Base-by-base conservation (phyloP, 805 yeast species). In the Candida pini region DNA sequence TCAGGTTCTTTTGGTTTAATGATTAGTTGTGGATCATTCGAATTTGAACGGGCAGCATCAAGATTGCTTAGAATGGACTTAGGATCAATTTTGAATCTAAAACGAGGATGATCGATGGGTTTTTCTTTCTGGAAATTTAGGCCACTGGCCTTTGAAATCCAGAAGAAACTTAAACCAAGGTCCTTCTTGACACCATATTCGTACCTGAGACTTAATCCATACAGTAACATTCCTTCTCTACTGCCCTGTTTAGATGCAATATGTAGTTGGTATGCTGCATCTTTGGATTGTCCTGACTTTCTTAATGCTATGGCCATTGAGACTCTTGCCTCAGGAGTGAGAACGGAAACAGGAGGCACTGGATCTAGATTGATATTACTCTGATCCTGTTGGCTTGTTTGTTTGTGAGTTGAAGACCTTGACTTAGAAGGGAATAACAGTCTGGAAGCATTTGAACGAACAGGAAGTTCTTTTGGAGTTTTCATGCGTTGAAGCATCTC, bases 141-240 rank as follows among this genome's bases (percentile, higher is more conserved):
- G 4, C 60, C 61, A 3, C 68, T 71, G 0, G 79, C 81, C 39
- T 64, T 66, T 41, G 72, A 67, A 4, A 84, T 62, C 83, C 86
- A 81, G 35, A 63, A 56, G 30, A 78, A 63, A 3, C 87, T 72
- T 32, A 68, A 71, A 14, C 57, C 47, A 26, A 71, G 69, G 48
- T 79, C 79, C 35, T 65, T 68, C 14, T 72, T 64, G 9, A 79
- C 75, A 0, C 92, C 92, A 53, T 76, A 78, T 0, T 90, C 92
- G 37, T 70, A 62, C 32, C 81, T 61, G 17, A 84, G 56, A 0
- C 88, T 81, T 43, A 80, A 54, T 0, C 86, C 85, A 48, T 81
- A 83, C 20, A 81, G 52, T 30, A 76, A 65, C 80, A 76, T 81
- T 1, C 88, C 94, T 28, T 78, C 73, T 41, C 63, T 66, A 43